These are phyloP conservation scores for Stropharia rugosoannulata DNA, from an alignment of 768 basidiomycete species.

Conservation along the genomic window DNA sequence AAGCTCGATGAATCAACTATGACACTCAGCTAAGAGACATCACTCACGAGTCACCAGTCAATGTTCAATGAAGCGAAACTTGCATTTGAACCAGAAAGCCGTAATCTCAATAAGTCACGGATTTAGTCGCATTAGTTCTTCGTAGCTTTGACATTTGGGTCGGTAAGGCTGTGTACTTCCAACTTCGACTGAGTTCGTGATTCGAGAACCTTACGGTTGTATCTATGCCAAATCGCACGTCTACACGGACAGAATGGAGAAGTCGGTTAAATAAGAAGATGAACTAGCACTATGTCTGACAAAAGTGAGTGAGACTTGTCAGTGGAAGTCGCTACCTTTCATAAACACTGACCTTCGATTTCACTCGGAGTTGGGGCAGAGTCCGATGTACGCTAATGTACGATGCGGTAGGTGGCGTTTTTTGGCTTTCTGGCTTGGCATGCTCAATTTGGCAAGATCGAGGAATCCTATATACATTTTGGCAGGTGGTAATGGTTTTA, in stretches of 20 bases:
- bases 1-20: no score
- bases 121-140: no score
- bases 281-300: neutral
- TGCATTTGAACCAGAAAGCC: no score
- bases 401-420: slow-evolving; percentile 21
- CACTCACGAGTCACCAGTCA: no score
- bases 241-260: neutral
- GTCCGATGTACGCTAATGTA: slow-evolving; percentile 9
- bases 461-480: slow-evolving; percentile 9
- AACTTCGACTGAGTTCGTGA: neutral
- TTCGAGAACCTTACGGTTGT: neutral
- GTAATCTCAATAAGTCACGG: no score
- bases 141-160: no score
- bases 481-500: neutral
- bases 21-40: no score
- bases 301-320: slow-evolving; percentile 1
- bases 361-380: neutral
- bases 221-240: neutral
- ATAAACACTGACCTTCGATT: neutral
- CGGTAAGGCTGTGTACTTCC: no score
- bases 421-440: slow-evolving; percentile 20
- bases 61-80: no score
- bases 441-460: slow-evolving; percentile 14
- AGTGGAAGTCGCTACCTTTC: slow-evolving; percentile 1
- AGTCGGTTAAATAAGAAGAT: slow-evolving; percentile 4